Percentiles rank a stretch among this genome's conserved stretches.
Evolutionary conservation across 2,329 filamentous ascomycete genomes (phyloP).

Genomic region (Tolypocladium amazonense): DNA sequence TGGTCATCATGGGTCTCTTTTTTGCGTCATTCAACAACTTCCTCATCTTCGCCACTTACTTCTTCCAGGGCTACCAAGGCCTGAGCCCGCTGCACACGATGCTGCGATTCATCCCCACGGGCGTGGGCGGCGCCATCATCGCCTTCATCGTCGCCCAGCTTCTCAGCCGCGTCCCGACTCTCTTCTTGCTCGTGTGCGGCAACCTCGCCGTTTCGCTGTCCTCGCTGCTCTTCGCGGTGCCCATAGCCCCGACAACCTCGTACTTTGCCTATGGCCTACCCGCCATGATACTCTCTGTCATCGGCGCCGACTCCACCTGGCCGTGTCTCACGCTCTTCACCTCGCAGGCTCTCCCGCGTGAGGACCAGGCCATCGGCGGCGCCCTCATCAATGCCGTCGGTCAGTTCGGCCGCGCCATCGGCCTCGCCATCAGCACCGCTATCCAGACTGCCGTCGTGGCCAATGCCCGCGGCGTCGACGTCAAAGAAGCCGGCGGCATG

Average conservation of each 20-base stretch:
- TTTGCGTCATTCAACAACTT: conserved; percentile 60
- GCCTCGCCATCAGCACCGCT: conserved; percentile 53
- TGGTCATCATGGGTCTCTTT: conserved; percentile 56
- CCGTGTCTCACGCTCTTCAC: conserved; percentile 57
- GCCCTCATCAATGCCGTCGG: conserved; percentile 57
- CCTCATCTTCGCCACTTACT: conserved; percentile 58
- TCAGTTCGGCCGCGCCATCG: conserved; percentile 55
- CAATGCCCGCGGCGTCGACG: conserved; percentile 27
- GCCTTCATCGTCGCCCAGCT: conserved; percentile 44
- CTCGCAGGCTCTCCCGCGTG: conserved; percentile 47
- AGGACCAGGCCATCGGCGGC: conserved; percentile 58
- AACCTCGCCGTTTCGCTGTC: conserved; percentile 44
- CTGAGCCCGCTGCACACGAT: conserved; percentile 55
- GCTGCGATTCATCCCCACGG: conserved; percentile 57
- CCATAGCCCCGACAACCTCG: conserved; percentile 46
- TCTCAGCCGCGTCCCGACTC: conserved; percentile 46
- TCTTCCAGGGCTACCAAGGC: conserved; percentile 57
- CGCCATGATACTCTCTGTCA: conserved; percentile 54
- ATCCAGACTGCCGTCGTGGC: conserved; percentile 54
- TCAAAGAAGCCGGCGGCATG: conserved; percentile 33
- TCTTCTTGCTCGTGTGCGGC: conserved; percentile 46
- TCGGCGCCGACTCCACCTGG: conserved; percentile 58
- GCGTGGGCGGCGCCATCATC: conserved; percentile 47
- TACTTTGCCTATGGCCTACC: conserved; percentile 60
- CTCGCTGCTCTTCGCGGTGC: conserved; percentile 51